phyloP scores from a whole-genome alignment of 495 filamentous ascomycete genomes.

The Achaetomiella virescens region DNA sequence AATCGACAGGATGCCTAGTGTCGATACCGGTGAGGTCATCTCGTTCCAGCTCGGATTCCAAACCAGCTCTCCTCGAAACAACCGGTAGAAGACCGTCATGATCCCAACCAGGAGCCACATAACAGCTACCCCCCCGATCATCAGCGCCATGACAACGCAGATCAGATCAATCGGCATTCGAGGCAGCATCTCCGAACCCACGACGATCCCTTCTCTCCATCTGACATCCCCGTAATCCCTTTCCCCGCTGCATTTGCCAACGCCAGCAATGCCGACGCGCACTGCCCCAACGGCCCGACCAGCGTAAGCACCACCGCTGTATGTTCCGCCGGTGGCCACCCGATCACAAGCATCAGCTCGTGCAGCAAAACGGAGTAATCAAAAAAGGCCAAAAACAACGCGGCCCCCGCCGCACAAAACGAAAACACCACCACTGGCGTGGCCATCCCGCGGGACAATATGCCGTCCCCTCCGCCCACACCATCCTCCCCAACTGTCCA shows the following conservation, averaged over 20 bases:
- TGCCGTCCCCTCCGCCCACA: background rate
- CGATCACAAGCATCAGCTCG: conserved; percentile 14
- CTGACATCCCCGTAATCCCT: background rate
- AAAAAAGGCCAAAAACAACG: conserved; percentile 4
- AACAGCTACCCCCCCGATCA: conserved; percentile 10
- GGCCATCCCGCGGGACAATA: background rate
- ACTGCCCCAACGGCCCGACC: conserved; percentile 11
- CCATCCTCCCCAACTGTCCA: background rate
- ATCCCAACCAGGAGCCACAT: conserved; percentile 11
- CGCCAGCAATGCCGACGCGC: conserved; percentile 11
- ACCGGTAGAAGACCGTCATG: background rate
- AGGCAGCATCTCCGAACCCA: background rate
- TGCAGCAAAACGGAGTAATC: conserved; percentile 11
- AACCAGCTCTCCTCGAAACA: background rate
- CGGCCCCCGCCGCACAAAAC: conserved; percentile 2
- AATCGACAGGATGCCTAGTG: conserved; percentile 5
- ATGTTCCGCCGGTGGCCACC: conserved; percentile 7
- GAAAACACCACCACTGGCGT: conserved; percentile 8
- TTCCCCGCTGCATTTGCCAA: conserved; percentile 6
- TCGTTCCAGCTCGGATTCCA: conserved; percentile 13
- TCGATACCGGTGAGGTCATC: conserved; percentile 1
- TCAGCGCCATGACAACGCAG: conserved; percentile 8
- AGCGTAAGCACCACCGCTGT: conserved; percentile 8
- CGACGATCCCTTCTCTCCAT: background rate
- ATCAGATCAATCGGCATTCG: background rate